A percentile compares a stretch with the other conserved stretches of the same genome.
These are phyloP conservation scores for Dictyostelium discoideum DNA, from an alignment of 78 protist species.

Conservation along the genomic window DNA sequence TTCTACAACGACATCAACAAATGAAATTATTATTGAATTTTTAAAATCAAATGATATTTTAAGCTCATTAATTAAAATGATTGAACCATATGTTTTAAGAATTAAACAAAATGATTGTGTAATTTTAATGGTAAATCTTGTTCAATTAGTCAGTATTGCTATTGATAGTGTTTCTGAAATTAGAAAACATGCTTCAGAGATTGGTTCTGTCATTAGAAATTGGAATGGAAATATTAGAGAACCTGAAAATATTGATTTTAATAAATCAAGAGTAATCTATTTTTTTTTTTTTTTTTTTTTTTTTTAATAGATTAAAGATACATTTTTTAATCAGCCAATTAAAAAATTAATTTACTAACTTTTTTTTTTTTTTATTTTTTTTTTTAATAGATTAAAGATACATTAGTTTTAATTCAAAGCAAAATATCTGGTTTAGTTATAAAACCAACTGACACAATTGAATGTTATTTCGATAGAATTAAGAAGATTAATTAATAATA, in stretches of 20 bases:
- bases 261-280: conserved; percentile 55
- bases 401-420: conserved; percentile 38
- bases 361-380: no score
- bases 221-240: conserved; percentile 44
- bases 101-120: conserved; percentile 27
- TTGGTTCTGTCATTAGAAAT: not conserved
- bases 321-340: no score
- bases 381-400: conserved; percentile 44
- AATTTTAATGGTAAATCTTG: conserved; percentile 1
- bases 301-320: not conserved
- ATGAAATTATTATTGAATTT: not conserved
- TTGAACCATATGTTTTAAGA: conserved; percentile 19
- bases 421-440: conserved; percentile 32
- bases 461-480: not conserved
- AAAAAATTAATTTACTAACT: no score
- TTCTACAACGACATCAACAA: not conserved
- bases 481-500: no score
- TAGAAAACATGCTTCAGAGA: not conserved
- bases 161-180: conserved; percentile 13
- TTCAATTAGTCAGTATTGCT: not conserved
- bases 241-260: conserved; percentile 43
- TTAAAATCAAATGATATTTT: not conserved
- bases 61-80: not conserved
- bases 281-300: not conserved
- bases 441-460: not conserved